A percentile compares a stretch with the other conserved stretches of the same genome.
These are phyloP conservation scores for Colletotrichum liriopes DNA, from an alignment of 2,329 filamentous ascomycete species.

Conservation along the genomic window DNA sequence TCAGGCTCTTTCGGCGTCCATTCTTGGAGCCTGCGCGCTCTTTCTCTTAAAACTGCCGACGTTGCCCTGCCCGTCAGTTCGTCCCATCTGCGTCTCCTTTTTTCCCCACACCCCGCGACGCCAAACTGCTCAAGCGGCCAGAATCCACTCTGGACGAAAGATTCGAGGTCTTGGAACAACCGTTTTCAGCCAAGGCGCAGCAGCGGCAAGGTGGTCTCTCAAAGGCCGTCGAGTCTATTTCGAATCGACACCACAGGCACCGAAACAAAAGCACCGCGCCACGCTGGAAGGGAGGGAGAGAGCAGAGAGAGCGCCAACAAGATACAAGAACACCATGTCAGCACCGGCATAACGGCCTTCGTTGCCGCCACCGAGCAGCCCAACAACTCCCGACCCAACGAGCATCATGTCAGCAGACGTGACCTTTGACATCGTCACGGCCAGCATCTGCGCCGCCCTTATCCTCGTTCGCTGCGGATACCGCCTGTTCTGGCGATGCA, in stretches of 20 bases:
- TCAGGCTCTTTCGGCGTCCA: background rate
- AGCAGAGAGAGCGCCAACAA: background rate
- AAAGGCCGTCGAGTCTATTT: background rate
- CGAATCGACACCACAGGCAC: no score
- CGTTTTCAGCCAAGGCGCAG: slow-evolving; percentile 15
- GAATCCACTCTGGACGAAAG: background rate
- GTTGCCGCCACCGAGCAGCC: slow-evolving; percentile 30
- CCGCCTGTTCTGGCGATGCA: slow-evolving; percentile 49
- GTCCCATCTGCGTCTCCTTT: slow-evolving; percentile 25
- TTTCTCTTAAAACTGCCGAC: slow-evolving; percentile 15
- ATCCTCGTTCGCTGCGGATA: slow-evolving; percentile 50
- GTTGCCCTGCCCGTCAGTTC: slow-evolving; percentile 22
- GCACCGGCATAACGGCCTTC: slow-evolving; percentile 32
- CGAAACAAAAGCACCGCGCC: background rate
- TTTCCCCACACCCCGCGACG: slow-evolving; percentile 21
- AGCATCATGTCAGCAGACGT: slow-evolving; percentile 47
- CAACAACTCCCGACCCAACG: slow-evolving; percentile 30
- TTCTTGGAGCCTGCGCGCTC: background rate
- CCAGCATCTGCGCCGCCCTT: slow-evolving; percentile 48
- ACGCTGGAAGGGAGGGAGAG: background rate
- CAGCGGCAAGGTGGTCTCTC: background rate
- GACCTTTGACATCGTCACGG: slow-evolving; percentile 48
- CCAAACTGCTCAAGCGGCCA: slow-evolving; percentile 6
- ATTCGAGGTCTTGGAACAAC: background rate
- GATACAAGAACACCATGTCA: slow-evolving; percentile 25